phyloP scores from a whole-genome alignment of 2,329 filamentous ascomycete genomes.

The Ophiostoma triangulosporum region DNA sequence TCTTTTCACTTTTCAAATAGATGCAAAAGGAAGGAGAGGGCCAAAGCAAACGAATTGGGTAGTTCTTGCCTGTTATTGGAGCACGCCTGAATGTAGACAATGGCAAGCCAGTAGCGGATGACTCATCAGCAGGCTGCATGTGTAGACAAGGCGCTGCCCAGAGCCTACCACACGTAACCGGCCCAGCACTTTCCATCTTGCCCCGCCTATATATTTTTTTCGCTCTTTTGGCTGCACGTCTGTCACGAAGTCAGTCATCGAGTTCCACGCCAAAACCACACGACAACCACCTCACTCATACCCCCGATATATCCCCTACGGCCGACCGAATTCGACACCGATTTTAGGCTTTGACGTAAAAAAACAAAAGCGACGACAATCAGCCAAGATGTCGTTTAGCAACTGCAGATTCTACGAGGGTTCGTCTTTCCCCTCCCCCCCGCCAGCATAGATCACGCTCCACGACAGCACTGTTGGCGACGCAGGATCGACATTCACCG shows the following conservation, averaged over 20 bases:
- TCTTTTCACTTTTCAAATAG: background rate
- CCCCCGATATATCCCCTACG: background rate
- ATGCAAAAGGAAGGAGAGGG: no score
- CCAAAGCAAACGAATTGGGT: background rate
- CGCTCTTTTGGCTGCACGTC: constrained; percentile 1
- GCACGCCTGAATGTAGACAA: background rate
- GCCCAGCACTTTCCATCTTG: constrained; percentile 8
- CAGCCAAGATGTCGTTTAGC: constrained; percentile 25
- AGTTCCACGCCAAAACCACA: background rate
- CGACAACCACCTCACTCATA: background rate
- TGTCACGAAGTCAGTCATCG: constrained; percentile 6
- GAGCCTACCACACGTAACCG: constrained; percentile 9
- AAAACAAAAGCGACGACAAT: background rate
- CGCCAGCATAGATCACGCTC: background rate
- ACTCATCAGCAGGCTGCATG: background rate
- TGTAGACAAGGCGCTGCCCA: no score
- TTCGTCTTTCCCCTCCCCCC: constrained; percentile 8
- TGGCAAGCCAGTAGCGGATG: background rate
- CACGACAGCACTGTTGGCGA: background rate
- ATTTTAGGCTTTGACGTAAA: background rate
- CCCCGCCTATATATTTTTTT: constrained; percentile 12
- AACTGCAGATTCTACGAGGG: constrained; percentile 27
- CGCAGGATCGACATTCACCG: background rate
- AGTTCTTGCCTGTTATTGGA: background rate
- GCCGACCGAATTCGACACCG: background rate